Percentiles rank a stretch among this genome's conserved stretches.
Conservation (phyloP, 2,329 filamentous ascomycete species). For the Cladosporium sp. region DNA sequence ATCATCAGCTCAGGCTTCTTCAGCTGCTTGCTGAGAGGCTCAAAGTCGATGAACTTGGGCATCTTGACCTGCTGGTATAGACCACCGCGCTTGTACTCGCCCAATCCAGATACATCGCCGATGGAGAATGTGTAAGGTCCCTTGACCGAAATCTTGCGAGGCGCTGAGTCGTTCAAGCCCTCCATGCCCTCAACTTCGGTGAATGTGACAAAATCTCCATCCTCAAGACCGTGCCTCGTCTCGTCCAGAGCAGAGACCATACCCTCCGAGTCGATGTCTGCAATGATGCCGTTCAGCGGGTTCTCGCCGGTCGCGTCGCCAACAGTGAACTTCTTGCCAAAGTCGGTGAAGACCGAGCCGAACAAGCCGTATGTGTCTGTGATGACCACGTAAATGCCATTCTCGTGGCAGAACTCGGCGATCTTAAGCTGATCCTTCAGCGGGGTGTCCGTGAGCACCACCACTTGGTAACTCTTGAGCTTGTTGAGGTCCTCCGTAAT, state of each 20-base stretch:
- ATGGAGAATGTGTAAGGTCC: slow-evolving; percentile 96
- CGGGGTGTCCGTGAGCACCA: slow-evolving; percentile 83
- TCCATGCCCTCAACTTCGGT: slow-evolving; percentile 93
- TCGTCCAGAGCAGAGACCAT: slow-evolving; percentile 92
- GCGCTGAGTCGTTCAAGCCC: slow-evolving; percentile 73
- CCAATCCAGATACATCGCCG: slow-evolving; percentile 82
- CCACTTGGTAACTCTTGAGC: slow-evolving; percentile 86
- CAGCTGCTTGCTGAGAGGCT: slow-evolving; percentile 70
- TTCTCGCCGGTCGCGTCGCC: slow-evolving; percentile 89
- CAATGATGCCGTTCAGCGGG: slow-evolving; percentile 81
- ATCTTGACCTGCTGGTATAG: slow-evolving; percentile 97
- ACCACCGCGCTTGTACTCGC: slow-evolving; percentile 82
- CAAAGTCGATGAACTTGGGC: slow-evolving; percentile 90
- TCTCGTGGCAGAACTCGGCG: slow-evolving; percentile 89
- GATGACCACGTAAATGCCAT: slow-evolving; percentile 85
- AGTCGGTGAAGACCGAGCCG: slow-evolving; percentile 94
- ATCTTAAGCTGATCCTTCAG: slow-evolving; percentile 77
- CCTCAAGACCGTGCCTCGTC: slow-evolving; percentile 88
- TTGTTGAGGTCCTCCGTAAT: slow-evolving; percentile 73
- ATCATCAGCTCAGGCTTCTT: slow-evolving; percentile 86
- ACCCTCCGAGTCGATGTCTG: slow-evolving; percentile 83
- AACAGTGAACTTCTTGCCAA: slow-evolving; percentile 88
- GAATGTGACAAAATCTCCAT: slow-evolving; percentile 95
- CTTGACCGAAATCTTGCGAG: slow-evolving; percentile 88
- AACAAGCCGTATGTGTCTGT: slow-evolving; percentile 92